phyloP scores from a whole-genome alignment of 306 rosid genomes.

The Ammopiptanthus mongolicus region DNA sequence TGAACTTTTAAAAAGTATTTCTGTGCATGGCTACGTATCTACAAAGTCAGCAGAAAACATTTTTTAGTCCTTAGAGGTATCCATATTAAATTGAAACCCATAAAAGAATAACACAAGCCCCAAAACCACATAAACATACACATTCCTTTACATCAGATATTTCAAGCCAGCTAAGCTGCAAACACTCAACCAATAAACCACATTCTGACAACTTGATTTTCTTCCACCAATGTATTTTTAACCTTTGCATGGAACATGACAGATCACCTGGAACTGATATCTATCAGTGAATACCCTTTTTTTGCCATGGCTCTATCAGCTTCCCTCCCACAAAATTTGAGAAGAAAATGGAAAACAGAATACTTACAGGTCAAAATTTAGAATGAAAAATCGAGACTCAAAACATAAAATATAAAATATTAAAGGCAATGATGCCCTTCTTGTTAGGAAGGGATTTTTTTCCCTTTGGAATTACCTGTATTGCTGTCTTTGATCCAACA shows the following conservation, averaged over 20 bases:
- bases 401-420: neutral
- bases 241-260: neutral
- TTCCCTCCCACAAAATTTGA: neutral
- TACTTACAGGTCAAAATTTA: neutral
- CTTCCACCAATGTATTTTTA: neutral
- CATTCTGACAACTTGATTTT: neutral
- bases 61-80: neutral
- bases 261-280: neutral
- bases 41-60: neutral
- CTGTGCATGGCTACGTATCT: slow-evolving; percentile 94
- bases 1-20: slow-evolving; percentile 88
- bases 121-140: neutral
- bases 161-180: slow-evolving; percentile 8
- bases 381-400: neutral
- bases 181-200: neutral
- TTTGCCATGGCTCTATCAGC: neutral
- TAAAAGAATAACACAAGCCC: neutral
- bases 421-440: neutral
- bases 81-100: neutral
- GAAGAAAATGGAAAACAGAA: neutral
- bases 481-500: slow-evolving; percentile 76
- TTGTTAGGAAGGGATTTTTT: neutral
- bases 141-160: neutral
- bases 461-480: slow-evolving; percentile 50
- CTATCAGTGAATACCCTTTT: neutral